Conservation (phyloP, 1,284 basidiomycete genomes). For the Schizophyllum commune region DNA sequence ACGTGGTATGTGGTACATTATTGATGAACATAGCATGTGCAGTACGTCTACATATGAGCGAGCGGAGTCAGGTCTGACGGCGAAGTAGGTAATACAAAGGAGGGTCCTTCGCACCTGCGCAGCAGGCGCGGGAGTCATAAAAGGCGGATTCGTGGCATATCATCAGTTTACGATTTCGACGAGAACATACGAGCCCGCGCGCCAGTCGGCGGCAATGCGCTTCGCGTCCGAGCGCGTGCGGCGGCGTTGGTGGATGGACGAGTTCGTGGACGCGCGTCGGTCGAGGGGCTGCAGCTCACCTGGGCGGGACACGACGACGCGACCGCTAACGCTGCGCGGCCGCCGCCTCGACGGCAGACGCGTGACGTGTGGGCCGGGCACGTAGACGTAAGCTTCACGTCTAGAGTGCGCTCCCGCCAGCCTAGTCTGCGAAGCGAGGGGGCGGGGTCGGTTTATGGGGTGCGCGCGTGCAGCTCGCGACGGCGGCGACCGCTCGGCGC, state of each 20-base stretch:
- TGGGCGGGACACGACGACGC: too few species aligned
- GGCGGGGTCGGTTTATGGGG: background rate
- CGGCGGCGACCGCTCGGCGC: too few species aligned
- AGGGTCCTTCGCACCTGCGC: background rate
- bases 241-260: background rate
- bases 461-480: background rate
- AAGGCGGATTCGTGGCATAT: background rate
- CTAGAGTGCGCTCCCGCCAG: background rate
- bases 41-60: background rate
- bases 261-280: background rate
- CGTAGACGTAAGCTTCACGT: background rate
- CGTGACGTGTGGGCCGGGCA: background rate
- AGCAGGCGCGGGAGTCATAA: background rate
- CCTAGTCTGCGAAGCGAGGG: background rate
- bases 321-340: background rate
- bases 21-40: background rate
- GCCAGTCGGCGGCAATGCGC: background rate
- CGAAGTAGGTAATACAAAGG: background rate
- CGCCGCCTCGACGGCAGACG: background rate
- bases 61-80: background rate
- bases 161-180: background rate
- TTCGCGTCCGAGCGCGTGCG: background rate
- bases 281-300: background rate
- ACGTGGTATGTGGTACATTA: background rate
- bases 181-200: background rate